Evolutionary conservation across 1,284 basidiomycete genomes (phyloP), one percentile per base, ranked within the genome.

Genomic region (Ceratobasidium sp.): DNA sequence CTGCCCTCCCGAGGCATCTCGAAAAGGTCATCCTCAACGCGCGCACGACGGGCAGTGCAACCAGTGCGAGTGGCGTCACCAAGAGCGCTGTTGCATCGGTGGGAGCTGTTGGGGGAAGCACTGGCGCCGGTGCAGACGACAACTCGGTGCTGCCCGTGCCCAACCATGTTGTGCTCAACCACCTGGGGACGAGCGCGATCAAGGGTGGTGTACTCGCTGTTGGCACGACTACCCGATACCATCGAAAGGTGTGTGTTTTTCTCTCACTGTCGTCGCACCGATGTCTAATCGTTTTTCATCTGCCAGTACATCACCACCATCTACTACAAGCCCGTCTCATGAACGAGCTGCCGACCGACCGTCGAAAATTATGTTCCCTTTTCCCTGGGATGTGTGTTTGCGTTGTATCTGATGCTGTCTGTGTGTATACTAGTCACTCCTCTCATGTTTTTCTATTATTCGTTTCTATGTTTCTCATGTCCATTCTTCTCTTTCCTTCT

Each of bases 181-280:
- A 99, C 81, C 82, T 99, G 73, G 95, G 95, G 74, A 98, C 97
- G 62, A 97, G 94, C 80, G 94, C 96, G 74, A 99, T 99, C 78
- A 88, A 91, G 80, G 94, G 96, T 79, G 96, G 96, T 2, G 94
- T 97, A 55, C 82, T 99, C 53, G 96, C 96, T 43, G 95, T 98
- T 1, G 96, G 92, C 16, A 95, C 91, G 67, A 98, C 97, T 69
- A 96, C 92, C 53, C 84, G 97, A 78, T 99, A 98, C 84, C 86
- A 90, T 81, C 89, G 94, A 82, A 99, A 99, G 89, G 93, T 94
- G 64, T 58, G 83, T n/a, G 76, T 76, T 30, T 80, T 79, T 41
- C 41, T 52, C 52, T 64, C 28, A 65, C 57, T 52, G 67, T 30
- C 28, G 39, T 45, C n/a, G 18, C 32, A 62, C 23, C 55, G n/a